Base-by-base conservation (phyloP, 2,329 filamentous ascomycete species). In the Exophiala phaeomuriformis region DNA sequence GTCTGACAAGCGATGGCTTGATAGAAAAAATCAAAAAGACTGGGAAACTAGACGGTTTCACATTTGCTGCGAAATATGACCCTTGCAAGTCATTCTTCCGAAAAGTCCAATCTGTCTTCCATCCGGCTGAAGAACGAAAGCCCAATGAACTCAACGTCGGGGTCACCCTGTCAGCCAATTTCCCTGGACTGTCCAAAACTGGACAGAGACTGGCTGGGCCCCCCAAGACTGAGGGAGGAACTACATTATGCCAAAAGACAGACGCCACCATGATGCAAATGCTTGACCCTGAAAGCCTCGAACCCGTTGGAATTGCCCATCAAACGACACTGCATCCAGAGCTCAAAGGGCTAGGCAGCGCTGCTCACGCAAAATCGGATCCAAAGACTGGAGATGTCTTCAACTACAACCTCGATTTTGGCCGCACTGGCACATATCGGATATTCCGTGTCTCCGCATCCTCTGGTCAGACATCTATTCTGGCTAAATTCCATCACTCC, bases 371-470 rank as follows among this genome's bases (percentile, higher is more conserved):
- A 0, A 82, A 84, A 51, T 77, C 79, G 0, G 87, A 93, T 65
- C 85, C 84, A 0, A 68, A 70, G 0, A 90, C 83, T 0, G 88
- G 88, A 4, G 87, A 93, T 58, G 65, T 87, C 4, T 91, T 81
- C 75, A 94, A 93, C 69, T 91, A 81, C 71, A 94, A 94, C 64
- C 77, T 90, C n/a, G 76, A 82, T 0, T 60, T 62, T 47, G 83
- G 82, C 0, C 68, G 66, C 0, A 65, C 64, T 0, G 67, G 79
- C 0, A 80, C 75, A 0, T 93, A 91, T 65, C 81, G 85, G 10
- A 65, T 93, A 10, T 93, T 90, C 67, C 72, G 77, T 1, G 78
- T 82, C 2, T 83, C 78, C 12, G 78, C 81, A 0, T 66, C 75
- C 0, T 84, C 81, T 0, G 85, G 84, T 0, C 72, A 80, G 51